phyloP scores from a whole-genome alignment of 139 green algal genomes.

The Asterochloris sp. region DNA sequence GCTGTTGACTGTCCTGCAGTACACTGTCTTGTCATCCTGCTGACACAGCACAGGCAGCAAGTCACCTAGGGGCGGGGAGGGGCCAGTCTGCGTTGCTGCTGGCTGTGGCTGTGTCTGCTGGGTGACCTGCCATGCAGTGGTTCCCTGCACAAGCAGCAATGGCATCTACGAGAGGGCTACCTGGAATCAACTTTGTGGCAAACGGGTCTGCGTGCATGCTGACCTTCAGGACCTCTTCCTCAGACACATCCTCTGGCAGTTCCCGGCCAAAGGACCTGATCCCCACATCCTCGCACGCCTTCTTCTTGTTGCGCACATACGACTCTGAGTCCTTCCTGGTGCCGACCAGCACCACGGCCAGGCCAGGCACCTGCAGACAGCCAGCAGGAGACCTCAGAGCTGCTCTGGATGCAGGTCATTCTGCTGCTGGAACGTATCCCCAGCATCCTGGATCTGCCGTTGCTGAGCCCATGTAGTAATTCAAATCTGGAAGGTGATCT shows the following conservation, averaged over 20 bases:
- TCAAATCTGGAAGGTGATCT: background rate
- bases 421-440: background rate
- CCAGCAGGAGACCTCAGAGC: background rate
- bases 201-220: background rate
- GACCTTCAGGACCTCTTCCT: constrained; percentile 88
- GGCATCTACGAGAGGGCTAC: too few species aligned
- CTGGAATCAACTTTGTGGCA: too few species aligned
- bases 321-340: constrained; percentile 94
- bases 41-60: too few species aligned
- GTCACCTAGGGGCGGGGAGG: too few species aligned
- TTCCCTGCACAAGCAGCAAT: too few species aligned
- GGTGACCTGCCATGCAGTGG: too few species aligned
- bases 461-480: background rate
- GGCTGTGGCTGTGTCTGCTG: too few species aligned
- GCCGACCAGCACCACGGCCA: constrained; percentile 96
- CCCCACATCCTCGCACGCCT: constrained; percentile 89
- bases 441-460: background rate
- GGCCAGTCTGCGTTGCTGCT: too few species aligned
- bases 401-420: background rate
- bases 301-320: constrained; percentile 96
- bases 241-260: constrained; percentile 77
- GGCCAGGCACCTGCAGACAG: constrained; percentile 68
- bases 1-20: too few species aligned
- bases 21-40: too few species aligned
- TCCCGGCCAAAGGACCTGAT: constrained; percentile 85